Evolutionary conservation across 1,139 yeast species (phyloP).

Genomic region (Wickerhamomyces sp.): DNA sequence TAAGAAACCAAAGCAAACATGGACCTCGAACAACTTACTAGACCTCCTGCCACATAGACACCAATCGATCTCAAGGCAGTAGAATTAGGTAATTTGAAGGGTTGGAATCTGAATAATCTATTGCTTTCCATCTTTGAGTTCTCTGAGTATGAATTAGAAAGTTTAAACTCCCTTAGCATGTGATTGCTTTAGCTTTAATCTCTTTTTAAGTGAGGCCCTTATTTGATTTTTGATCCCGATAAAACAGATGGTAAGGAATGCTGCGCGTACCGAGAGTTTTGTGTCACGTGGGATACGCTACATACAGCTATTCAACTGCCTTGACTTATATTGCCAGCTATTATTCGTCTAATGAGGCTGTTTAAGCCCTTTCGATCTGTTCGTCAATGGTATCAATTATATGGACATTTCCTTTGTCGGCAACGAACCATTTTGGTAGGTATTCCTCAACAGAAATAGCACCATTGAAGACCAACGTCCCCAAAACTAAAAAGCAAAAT

Average conservation of each 20-base stretch:
- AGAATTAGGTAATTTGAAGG: slow-evolving; percentile 60
- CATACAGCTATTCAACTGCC: not conserved
- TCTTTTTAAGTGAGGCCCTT: no score
- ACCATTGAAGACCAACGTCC: slow-evolving; percentile 72
- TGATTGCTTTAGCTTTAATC: not conserved
- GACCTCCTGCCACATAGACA: slow-evolving; percentile 68
- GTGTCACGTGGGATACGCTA: not conserved
- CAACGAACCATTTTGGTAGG: slow-evolving; percentile 43
- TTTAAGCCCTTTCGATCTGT: slow-evolving; percentile 30
- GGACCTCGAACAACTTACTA: slow-evolving; percentile 23
- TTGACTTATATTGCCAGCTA: no score
- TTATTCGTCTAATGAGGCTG: not conserved
- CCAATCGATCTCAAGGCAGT: slow-evolving; percentile 70
- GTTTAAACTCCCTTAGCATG: not conserved
- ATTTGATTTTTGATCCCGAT: not conserved
- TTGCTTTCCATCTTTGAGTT: slow-evolving; percentile 20
- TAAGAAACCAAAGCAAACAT: slow-evolving; percentile 7
- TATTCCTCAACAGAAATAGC: slow-evolving; percentile 49
- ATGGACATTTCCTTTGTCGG: slow-evolving; percentile 17
- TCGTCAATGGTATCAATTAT: slow-evolving; percentile 36
- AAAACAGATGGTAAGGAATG: not conserved
- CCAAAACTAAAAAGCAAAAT: slow-evolving; percentile 59
- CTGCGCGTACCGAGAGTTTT: not conserved
- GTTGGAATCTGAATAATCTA: slow-evolving; percentile 48
- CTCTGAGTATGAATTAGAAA: not conserved